Evolutionary conservation across 441 rosid genomes (phyloP), one percentile per base, ranked within the genome.

Genomic region (Croton laevigatus): DNA sequence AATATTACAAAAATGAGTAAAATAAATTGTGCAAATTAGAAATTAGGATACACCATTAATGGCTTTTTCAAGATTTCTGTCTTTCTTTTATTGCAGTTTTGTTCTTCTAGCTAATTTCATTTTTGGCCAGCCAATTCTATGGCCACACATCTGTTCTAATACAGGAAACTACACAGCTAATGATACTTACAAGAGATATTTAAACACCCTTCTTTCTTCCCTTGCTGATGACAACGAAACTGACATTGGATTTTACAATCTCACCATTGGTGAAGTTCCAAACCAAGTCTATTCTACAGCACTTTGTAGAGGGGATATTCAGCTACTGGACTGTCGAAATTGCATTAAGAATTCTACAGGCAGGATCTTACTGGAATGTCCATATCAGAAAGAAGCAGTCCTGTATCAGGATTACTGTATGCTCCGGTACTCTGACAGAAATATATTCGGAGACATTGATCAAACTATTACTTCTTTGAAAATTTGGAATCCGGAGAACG

Each of bases 301-400:
- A 7, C 85, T 84, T 1, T 89, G 97, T 62, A 81, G 88, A 68
- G 92, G 91, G 3, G 91, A 89, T 66, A 55, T 75, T 37, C 34
- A 69, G 10, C 17, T 65, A 0, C 74, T 65, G 3, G 76, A 48
- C 10, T 91, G 97, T 65, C 70, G 60, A 34, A 45, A 55, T 12
- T 91, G 94, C 63, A 60, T 88, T 46, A 34, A 51, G 6, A 32
- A 69, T 63, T 79, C 90, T 1, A 71, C 78, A 8, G 27, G 22
- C 10, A 40, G 73, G 70, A 77, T 88, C 34, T 19, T 60, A 22
- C 52, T 70, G 11, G 49, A 17, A 16, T 90, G 91, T 71, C 86
- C 90, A 9, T 73, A 70, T 71, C 81, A 75, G 77, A 91, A 81
- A 66, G 79, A 81, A 49, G 89, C 84, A 3, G 5, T 80, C 8